Evolutionary conservation across 2,329 filamentous ascomycete species (phyloP).

Genomic region (Colletotrichum cereale): DNA sequence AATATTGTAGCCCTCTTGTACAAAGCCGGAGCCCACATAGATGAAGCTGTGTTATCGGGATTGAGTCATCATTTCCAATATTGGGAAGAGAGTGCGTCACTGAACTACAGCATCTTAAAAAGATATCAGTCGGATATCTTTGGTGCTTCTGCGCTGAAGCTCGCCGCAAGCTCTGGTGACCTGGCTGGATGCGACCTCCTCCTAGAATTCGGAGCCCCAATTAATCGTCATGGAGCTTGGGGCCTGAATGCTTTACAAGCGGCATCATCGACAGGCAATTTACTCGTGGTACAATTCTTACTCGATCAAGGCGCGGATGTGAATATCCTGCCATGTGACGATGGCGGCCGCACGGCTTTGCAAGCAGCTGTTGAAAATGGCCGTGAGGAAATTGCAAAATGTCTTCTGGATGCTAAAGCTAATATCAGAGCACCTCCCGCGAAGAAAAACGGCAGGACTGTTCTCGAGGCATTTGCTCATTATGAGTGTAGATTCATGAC

Average conservation of each 20-base stretch:
- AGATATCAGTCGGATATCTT: neutral
- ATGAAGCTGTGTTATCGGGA: neutral
- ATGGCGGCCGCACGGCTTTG: slow-evolving; percentile 2
- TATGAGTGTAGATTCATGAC: too few relatives aligned
- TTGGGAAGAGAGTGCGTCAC: rapidly evolving
- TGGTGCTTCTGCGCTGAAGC: neutral
- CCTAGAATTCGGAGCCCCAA: neutral
- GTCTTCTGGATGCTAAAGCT: neutral
- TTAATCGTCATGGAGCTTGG: rapidly evolving
- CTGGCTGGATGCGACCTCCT: neutral
- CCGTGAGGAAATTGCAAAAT: rapidly evolving
- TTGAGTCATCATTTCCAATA: neutral
- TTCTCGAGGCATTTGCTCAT: neutral
- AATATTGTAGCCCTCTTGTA: neutral
- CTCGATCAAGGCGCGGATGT: neutral
- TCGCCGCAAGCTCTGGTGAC: neutral
- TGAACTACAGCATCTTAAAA: neutral
- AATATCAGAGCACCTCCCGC: neutral
- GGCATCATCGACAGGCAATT: rapidly evolving
- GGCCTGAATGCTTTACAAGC: neutral
- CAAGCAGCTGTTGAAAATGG: neutral
- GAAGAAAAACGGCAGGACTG: neutral
- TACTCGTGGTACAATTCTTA: neutral
- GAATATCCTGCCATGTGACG: neutral
- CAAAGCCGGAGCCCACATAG: neutral